Base-by-base conservation (phyloP, 129 eudicot genomes). In the Deinandra increscens region DNA sequence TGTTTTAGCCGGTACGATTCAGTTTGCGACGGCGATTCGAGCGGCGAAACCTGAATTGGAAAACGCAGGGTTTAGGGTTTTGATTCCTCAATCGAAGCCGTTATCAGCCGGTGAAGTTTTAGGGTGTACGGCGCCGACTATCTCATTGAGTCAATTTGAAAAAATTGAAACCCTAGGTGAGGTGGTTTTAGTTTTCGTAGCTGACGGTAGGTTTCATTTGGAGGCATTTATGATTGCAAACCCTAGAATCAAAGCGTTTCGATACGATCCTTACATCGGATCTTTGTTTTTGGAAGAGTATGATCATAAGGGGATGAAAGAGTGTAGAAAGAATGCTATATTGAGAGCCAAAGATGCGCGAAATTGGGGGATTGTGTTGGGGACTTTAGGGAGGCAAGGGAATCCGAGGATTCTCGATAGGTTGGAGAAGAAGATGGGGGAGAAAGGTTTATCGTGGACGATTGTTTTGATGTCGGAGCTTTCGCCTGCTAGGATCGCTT, bases 171-270 rank as follows among this genome's bases (percentile, higher is more conserved):
- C 37, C 7, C 66, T 34, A 9, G 20, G 58, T 66, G 85, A 83
- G 33, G 68, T 79, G 31, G 95, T 88, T 68, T 71, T 88, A 13
- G 78, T 92, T 12, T 92, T 92, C 78, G 98, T 92, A 33, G 91
- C 98, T 6, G 98, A 92, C 44, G 98, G 98, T 70, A 81, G 98
- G 80, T 92, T 92, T 76, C 98, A 92, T 83, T 73, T 92, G 67
- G 98, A 92, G 69, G 98, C 98, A 6, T 86, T 91, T 55, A 92
- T 92, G 96, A 88, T 92, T 9, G 98, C 96, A 0, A 92, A 92
- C 73, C 98, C 98, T 5, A 79, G 61, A 19, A 70, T 92, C 45
- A 88, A 81, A 79, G 84, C 98, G 3, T 92, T 84, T 75, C 75
- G 96, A 7, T 92, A 88, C 34, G 98, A 92, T 70, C 98, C 98